phyloP scores from a whole-genome alignment of 129 eudicot species.

The Tanacetum coccineum region DNA sequence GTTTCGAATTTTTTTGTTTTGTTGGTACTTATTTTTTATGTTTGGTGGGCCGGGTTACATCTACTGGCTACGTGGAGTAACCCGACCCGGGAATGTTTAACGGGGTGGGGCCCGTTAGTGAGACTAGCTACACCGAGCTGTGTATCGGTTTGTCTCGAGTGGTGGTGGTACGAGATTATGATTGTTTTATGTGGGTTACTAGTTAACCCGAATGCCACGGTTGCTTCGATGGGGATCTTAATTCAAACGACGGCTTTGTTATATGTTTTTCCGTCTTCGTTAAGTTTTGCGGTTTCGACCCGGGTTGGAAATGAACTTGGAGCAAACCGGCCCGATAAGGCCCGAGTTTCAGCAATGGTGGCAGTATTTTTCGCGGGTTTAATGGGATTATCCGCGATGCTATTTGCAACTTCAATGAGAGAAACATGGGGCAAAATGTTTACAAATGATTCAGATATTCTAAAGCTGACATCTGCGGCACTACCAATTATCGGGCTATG shows the following conservation, averaged over 20 bases:
- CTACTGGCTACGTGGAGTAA: constrained; percentile 50
- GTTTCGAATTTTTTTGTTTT: constrained; percentile 43
- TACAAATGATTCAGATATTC: constrained; percentile 42
- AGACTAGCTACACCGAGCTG: constrained; percentile 67
- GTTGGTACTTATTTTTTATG: constrained; percentile 33
- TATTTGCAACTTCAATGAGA: constrained; percentile 45
- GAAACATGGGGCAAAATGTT: constrained; percentile 56
- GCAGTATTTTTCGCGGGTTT: constrained; percentile 42
- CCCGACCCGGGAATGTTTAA: constrained; percentile 51
- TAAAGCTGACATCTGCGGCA: constrained; percentile 44
- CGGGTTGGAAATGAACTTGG: constrained; percentile 82
- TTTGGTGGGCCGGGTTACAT: constrained; percentile 49
- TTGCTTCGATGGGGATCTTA: constrained; percentile 75
- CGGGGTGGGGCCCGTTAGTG: constrained; percentile 61
- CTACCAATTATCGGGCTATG: constrained; percentile 63
- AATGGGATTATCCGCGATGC: constrained; percentile 56
- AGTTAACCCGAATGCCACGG: constrained; percentile 52
- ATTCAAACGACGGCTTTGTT: constrained; percentile 64
- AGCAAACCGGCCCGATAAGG: constrained; percentile 56
- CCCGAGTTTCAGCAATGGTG: constrained; percentile 47
- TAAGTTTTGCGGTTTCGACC: constrained; percentile 61
- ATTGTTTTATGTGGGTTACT: constrained; percentile 65
- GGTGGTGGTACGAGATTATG: constrained; percentile 95
- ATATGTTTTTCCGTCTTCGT: constrained; percentile 58
- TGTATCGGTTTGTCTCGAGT: constrained; percentile 74